Percentiles rank a stretch among this genome's conserved stretches.
Conservation (phyloP, 805 yeast genomes). For the Cyberlindnera bimundalis region DNA sequence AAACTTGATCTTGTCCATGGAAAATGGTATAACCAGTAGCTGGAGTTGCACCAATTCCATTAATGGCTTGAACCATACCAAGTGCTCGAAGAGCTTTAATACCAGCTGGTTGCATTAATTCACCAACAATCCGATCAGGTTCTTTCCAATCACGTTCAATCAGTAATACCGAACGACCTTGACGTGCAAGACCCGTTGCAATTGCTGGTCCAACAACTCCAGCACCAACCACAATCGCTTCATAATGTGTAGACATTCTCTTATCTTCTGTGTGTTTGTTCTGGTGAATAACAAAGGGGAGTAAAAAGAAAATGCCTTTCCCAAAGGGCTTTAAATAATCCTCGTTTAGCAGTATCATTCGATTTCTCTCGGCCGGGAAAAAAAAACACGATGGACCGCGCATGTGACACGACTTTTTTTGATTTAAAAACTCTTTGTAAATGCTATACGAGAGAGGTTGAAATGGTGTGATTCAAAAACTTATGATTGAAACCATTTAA, state of each 20-base stretch:
- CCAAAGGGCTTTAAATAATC: too few species aligned
- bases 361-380: neutral
- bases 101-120: slow-evolving; percentile 97
- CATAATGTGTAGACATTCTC: slow-evolving; percentile 50
- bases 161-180: slow-evolving; percentile 73
- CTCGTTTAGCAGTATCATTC: slow-evolving; percentile 6
- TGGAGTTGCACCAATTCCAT: slow-evolving; percentile 71
- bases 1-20: slow-evolving; percentile 53
- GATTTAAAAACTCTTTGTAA: too few species aligned
- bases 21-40: slow-evolving; percentile 80
- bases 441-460: too few species aligned
- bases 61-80: slow-evolving; percentile 76
- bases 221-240: slow-evolving; percentile 94
- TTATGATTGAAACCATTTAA: too few species aligned
- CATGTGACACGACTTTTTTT: neutral
- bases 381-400: neutral
- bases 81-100: slow-evolving; percentile 74
- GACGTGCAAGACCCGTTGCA: slow-evolving; percentile 86
- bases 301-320: too few species aligned
- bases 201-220: slow-evolving; percentile 95
- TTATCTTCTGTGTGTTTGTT: too few species aligned
- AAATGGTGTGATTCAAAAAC: too few species aligned
- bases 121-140: slow-evolving; percentile 98
- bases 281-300: too few species aligned
- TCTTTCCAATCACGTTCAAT: slow-evolving; percentile 86